These are phyloP conservation scores for Coffea humblotiana DNA, from an alignment of 305 asterid genomes.

Conservation along the genomic window DNA sequence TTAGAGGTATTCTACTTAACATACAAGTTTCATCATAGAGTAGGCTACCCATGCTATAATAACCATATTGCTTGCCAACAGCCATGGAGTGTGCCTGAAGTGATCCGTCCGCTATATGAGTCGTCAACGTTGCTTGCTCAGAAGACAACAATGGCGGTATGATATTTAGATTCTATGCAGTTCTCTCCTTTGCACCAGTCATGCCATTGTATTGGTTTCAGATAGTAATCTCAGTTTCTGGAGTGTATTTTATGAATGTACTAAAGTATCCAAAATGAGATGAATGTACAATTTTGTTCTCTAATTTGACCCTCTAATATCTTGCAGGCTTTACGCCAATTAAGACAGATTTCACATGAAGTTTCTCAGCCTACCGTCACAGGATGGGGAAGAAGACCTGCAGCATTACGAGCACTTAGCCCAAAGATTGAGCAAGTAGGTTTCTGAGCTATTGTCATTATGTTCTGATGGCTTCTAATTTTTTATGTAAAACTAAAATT, in stretches of 20 bases:
- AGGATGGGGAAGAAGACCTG: slow-evolving; percentile 97
- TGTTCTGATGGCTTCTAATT: not conserved
- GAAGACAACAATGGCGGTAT: slow-evolving; percentile 87
- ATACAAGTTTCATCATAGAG: not conserved
- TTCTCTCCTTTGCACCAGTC: not conserved
- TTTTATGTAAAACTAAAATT: slow-evolving; percentile 18
- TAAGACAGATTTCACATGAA: slow-evolving; percentile 92
- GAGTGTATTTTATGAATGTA: not conserved
- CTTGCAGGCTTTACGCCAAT: slow-evolving; percentile 82
- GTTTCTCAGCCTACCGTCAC: slow-evolving; percentile 72
- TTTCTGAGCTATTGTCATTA: slow-evolving; percentile 8
- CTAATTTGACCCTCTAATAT: slow-evolving; percentile 10
- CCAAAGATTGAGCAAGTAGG: slow-evolving; percentile 87
- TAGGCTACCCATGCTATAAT: slow-evolving; percentile 11
- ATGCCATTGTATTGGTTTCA: not conserved
- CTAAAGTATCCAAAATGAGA: not conserved
- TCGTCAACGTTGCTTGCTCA: slow-evolving; percentile 85
- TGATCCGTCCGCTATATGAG: slow-evolving; percentile 86
- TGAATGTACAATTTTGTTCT: not conserved
- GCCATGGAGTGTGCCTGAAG: slow-evolving; percentile 99
- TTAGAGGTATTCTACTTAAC: slow-evolving; percentile 57
- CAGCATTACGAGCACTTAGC: slow-evolving; percentile 86
- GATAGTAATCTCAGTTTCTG: not conserved
- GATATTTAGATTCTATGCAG: slow-evolving; percentile 5
- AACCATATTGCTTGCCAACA: slow-evolving; percentile 25